A percentile compares a stretch with the other conserved stretches of the same genome.
These are phyloP conservation scores for Reutealis trisperma DNA, from an alignment of 345 rosid genomes.

Conservation along the genomic window DNA sequence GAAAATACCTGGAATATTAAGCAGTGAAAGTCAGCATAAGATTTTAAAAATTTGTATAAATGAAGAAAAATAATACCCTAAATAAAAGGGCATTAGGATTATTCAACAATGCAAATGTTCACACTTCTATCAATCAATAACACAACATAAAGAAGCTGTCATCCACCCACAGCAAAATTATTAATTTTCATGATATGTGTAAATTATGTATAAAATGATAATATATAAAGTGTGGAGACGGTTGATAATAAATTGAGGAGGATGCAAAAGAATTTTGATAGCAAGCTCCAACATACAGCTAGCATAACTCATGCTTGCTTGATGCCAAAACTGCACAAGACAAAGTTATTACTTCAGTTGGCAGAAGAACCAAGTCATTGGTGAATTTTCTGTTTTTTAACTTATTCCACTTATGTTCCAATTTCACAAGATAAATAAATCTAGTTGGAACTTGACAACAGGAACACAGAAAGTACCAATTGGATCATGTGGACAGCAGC, in stretches of 20 bases:
- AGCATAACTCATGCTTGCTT: neutral
- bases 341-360: neutral
- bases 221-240: neutral
- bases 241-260: neutral
- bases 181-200: neutral
- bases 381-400: too few species aligned
- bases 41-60: neutral
- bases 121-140: neutral
- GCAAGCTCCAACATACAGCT: neutral
- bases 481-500: neutral
- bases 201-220: neutral
- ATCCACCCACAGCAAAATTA: neutral
- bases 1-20: constrained; percentile 95
- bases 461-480: neutral
- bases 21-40: constrained; percentile 54
- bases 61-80: neutral
- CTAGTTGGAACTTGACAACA: neutral
- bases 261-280: neutral
- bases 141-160: neutral
- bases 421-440: neutral
- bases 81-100: constrained; percentile 6
- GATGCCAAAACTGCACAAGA: neutral
- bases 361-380: too few species aligned
- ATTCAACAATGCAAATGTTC: constrained; percentile 8
- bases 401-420: neutral